Conservation (phyloP, 768 basidiomycete genomes). For the Trametes cingulata region DNA sequence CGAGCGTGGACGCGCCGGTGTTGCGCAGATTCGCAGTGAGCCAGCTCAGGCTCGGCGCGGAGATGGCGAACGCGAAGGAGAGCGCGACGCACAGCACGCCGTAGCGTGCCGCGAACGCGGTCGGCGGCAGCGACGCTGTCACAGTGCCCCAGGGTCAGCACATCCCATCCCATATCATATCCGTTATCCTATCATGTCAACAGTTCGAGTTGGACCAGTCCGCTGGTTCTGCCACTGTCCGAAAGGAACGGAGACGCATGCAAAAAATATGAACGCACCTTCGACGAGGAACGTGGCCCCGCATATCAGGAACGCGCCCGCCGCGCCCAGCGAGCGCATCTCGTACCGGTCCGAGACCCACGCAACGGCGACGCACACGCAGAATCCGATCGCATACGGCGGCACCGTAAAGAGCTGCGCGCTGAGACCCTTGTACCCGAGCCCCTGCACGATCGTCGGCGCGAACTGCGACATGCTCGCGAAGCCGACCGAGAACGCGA, state of each 20-base stretch:
- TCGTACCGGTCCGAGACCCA: conserved; percentile 24
- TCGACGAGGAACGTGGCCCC: conserved; percentile 24
- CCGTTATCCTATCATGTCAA: too few species aligned
- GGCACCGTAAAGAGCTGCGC: conserved; percentile 66
- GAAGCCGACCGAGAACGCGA: conserved; percentile 43
- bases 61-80: conserved; percentile 35
- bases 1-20: conserved; percentile 35
- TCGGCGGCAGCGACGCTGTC: conserved; percentile 24
- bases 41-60: conserved; percentile 39
- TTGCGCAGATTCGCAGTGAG: conserved; percentile 36
- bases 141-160: background rate
- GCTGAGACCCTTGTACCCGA: conserved; percentile 54
- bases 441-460: conserved; percentile 66
- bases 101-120: conserved; percentile 34
- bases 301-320: conserved; percentile 19
- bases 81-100: conserved; percentile 36
- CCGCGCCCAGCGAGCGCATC: conserved; percentile 21
- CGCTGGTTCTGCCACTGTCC: too few species aligned
- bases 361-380: conserved; percentile 21
- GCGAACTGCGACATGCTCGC: conserved; percentile 55
- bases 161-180: background rate
- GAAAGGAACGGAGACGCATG: background rate
- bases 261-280: conserved; percentile 22
- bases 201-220: background rate
- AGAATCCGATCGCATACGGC: conserved; percentile 40